Base-by-base conservation (phyloP, 2,329 filamentous ascomycete species). In the Fragosphaeria purpurea region DNA sequence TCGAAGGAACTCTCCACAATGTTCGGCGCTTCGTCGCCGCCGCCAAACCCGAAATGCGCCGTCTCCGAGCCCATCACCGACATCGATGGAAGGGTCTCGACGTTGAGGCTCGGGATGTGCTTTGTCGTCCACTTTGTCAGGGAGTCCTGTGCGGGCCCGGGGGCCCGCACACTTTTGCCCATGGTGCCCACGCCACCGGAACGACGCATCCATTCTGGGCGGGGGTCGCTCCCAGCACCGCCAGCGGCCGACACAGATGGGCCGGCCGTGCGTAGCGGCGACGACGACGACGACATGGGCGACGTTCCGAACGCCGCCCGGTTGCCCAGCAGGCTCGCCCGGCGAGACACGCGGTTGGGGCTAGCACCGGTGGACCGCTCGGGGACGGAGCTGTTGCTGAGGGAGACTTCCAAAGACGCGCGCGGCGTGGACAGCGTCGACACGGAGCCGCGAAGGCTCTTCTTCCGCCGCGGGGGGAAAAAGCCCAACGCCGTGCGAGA, bases 141-240 rank as follows among this genome's bases (percentile, higher is more conserved):
- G 6, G 82, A 80, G 64, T 97, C 91, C 57, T 85, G 82, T 7
- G 86, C 88, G 4, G 91, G 90, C 0, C 91, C 91, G 0, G 88
- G 87, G 10, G 78, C 79, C 48, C 82, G 79, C 35, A 87, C 81
- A 57, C 79, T 81, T 58, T 78, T 79, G 37, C 76, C 77, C 65
- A 97, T 78, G 0, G 88, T 89, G 7, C 91, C 91, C 1, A 97
- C 88, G 11, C 89, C 91, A 22, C 91, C 91, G 3, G 91, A 88
- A 1, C 88, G 86, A 41, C 83, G 79, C 66, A 96, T 83, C 71
- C 86, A 85, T 5, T 72, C 71, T 2, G 79, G 73, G 4, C 33
- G 32, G 7, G 31, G 33, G 22, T 12, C 35, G n/a, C 30, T 35
- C 22, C 12, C 6, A 5, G 32, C 12, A 7, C 32, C 6, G 31